Evolutionary conservation across 208 protist genomes (phyloP), one percentile per base, ranked within the genome.

Genomic region (Naegleria lovaniensis): DNA sequence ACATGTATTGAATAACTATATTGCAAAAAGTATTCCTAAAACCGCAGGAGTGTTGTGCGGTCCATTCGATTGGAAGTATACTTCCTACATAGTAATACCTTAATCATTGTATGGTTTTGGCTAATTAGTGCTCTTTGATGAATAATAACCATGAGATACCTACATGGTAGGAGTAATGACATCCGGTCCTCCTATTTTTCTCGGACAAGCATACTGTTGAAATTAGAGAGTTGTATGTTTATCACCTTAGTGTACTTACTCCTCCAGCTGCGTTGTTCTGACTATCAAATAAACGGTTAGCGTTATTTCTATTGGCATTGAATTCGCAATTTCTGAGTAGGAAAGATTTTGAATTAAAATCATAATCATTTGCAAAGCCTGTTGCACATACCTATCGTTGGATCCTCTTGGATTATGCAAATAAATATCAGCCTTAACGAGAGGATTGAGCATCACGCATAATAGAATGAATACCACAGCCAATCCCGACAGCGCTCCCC

Each of bases 1-100:
- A 96, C 92, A 93, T 95, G 92, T 96, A 96, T 93, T 97, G 95
- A 75, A 96, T 83, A 75, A 97, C 90, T 41, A 96, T 11, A 19
- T 96, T 86, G 91, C 95, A 96, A 84, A 93, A 36, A 40, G 93
- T 92, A 83, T 76, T 51, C 11, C 92, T n/a, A 40, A 11, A 41
- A 36, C 92, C 93, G 43, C 93, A 94, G 19, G 75, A 40, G 41
- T 94, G 93, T 90, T 94, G 93, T 40, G 83, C 55, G 16, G 92
- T 94, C 93, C 93, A 94, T 83, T 94, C 91, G 6, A 94, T 41
- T 22, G 52, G 16, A 13, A 94, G 76, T 6, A 87, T 0, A 33
- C 83, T 91, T 83, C 90, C 91, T 22, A 43, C 52, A 67, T 92
- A 94, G 51, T 91, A 94, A 33, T 83, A 84, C 89, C 29, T 91